phyloP scores from a whole-genome alignment of 805 yeast genomes.

The Candida montana region DNA sequence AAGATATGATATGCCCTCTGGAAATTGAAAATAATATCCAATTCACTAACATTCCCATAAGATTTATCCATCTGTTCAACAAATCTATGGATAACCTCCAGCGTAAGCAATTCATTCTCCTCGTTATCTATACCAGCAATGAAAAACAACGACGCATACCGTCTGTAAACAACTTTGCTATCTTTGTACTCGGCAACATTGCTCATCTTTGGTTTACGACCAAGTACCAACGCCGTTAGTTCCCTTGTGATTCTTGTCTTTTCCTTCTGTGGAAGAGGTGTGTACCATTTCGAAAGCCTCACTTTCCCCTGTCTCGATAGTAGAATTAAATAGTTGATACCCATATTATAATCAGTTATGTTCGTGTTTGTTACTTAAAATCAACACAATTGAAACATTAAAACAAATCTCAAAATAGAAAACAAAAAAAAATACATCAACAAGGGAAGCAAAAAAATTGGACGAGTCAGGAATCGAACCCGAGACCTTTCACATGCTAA shows the following conservation, averaged over 20 bases:
- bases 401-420: background rate
- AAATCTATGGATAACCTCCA: slow-evolving; percentile 85
- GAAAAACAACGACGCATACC: slow-evolving; percentile 92
- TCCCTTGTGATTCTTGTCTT: slow-evolving; percentile 81
- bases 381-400: background rate
- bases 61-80: slow-evolving; percentile 96
- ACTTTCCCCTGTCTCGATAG: slow-evolving; percentile 95
- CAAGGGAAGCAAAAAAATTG: slow-evolving; percentile 31
- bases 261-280: slow-evolving; percentile 76
- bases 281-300: slow-evolving; percentile 90
- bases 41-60: slow-evolving; percentile 93
- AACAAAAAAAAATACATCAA: background rate
- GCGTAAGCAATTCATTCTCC: slow-evolving; percentile 80
- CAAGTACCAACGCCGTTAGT: slow-evolving; percentile 75
- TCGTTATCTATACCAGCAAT: slow-evolving; percentile 77
- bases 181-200: slow-evolving; percentile 33
- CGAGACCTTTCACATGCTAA: slow-evolving; percentile 77
- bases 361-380: background rate
- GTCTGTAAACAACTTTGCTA: slow-evolving; percentile 78
- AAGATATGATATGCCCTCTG: slow-evolving; percentile 88
- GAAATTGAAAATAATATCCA: slow-evolving; percentile 94
- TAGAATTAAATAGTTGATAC: slow-evolving; percentile 71
- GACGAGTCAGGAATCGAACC: slow-evolving; percentile 77
- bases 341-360: slow-evolving; percentile 40
- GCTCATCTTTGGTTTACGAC: slow-evolving; percentile 91